Evolutionary conservation across 2,329 filamentous ascomycete genomes (phyloP).

Genomic region (Lachnellula hyalina): DNA sequence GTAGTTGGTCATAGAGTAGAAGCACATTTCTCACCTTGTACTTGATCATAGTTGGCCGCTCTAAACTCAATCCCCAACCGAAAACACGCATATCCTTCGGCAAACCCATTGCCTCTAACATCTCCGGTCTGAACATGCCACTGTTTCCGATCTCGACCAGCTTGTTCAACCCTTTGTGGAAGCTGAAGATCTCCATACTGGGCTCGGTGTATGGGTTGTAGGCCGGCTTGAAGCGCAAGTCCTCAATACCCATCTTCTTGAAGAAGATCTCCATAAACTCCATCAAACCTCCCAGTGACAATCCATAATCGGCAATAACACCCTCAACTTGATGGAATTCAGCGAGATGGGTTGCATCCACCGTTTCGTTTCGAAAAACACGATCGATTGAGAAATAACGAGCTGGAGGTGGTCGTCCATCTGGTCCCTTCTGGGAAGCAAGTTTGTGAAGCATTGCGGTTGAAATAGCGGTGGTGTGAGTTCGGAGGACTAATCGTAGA

Average conservation of each 20-base stretch:
- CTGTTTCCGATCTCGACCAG: conserved; percentile 97
- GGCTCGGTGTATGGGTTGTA: conserved; percentile 96
- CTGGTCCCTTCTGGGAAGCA: conserved; percentile 72
- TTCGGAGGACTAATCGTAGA: conserved; percentile 81
- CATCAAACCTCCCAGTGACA: conserved; percentile 89
- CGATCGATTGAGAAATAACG: conserved; percentile 98
- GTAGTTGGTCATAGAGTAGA: background rate
- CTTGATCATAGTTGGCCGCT: conserved; percentile 80
- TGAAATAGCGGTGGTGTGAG: conserved; percentile 90
- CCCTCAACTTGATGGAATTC: conserved; percentile 99
- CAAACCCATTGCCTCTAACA: conserved; percentile 91
- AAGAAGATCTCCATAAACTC: conserved; percentile 96
- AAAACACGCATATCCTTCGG: conserved; percentile 90
- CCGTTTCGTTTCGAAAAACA: conserved; percentile 96
- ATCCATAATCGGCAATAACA: conserved; percentile 92
- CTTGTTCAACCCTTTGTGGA: conserved; percentile 82
- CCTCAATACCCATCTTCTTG: conserved; percentile 83
- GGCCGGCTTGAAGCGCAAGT: conserved; percentile 91
- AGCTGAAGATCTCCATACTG: conserved; percentile 97
- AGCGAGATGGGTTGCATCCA: conserved; percentile 92
- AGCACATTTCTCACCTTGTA: conserved; percentile 25
- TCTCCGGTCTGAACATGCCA: conserved; percentile 98
- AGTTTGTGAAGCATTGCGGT: conserved; percentile 88
- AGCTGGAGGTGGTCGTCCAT: conserved; percentile 60
- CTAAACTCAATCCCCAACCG: conserved; percentile 86